These are phyloP conservation scores for Pleodorina starrii DNA, from an alignment of 139 green algal species.

Conservation along the genomic window DNA sequence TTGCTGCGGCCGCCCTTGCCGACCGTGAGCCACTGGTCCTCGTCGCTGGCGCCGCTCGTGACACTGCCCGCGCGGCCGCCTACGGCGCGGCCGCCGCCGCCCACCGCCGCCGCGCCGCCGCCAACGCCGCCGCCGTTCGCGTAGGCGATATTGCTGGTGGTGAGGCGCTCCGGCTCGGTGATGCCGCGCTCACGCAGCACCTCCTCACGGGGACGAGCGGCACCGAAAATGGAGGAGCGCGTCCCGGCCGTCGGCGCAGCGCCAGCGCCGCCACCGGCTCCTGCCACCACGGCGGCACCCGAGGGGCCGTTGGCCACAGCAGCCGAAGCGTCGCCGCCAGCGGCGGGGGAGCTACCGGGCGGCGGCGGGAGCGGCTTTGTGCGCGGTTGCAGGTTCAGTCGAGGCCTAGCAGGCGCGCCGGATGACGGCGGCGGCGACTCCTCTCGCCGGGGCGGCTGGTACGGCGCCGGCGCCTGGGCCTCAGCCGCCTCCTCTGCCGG, in stretches of 20 bases:
- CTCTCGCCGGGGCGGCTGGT: conserved; percentile 33
- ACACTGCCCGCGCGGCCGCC: conserved; percentile 19
- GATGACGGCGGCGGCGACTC: conserved; percentile 22
- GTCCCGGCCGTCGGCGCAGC: not conserved
- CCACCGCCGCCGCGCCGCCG: too few species aligned
- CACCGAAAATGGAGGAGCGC: conserved; percentile 75
- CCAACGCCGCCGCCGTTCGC: not conserved
- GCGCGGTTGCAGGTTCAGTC: conserved; percentile 79
- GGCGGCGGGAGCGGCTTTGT: conserved; percentile 60
- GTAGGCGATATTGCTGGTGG: not conserved
- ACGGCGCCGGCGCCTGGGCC: not conserved
- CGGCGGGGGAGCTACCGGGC: not conserved
- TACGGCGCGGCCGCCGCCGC: not conserved
- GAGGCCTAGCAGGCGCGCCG: conserved; percentile 57
- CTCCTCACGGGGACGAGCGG: conserved; percentile 86
- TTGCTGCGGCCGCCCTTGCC: conserved; percentile 39
- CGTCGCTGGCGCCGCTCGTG: not conserved
- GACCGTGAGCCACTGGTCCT: conserved; percentile 44
- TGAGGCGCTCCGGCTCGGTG: conserved; percentile 41
- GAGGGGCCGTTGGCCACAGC: not conserved
- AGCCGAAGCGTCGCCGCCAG: not conserved
- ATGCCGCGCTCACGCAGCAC: conserved; percentile 85
- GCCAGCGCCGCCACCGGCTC: not conserved
- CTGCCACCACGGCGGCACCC: not conserved
- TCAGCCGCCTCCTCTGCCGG: not conserved